Evolutionary conservation across 495 filamentous ascomycete genomes (phyloP), one percentile per base, ranked within the genome.

Genomic region (Pseudomonodictys pantanalensis): DNA sequence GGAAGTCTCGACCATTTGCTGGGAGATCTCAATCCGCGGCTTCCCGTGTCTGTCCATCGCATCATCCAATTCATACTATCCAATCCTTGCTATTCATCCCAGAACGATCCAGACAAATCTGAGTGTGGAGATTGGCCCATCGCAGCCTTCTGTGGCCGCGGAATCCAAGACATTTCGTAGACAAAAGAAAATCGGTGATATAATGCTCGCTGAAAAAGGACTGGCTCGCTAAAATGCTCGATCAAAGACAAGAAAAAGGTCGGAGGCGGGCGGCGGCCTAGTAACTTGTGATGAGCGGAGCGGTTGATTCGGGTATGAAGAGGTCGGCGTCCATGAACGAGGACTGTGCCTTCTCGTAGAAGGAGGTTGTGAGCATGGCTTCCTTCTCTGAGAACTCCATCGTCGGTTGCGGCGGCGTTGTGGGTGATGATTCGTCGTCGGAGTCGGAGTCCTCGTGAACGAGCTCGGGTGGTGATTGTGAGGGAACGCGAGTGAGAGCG

Each of bases 391-490:
- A 78, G 69, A 92, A 89, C 33, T 84, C 76, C 55, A 86, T 72
- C 1, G 83, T 78, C 3, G 75, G 72, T 65, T 80, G 74, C 52
- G 86, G 87, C 45, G 92, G 92, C 52, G 92, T 95, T n/a, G 88
- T 85, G 29, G 92, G 91, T 79, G 89, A 88, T 30, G 83, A 78
- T 52, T 88, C 86, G 57, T 88, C 85, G 44, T 89, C 86, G 0
- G 86, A 89, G 63, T 88, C 86, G n/a, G n/a, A n/a, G 61, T 86
- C 83, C 65, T 88, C 81, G 68, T 81, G 78, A 28, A 88, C 79
- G 63, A 96, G 83, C 74, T 92, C 91, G 32, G 91, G 90, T 63
- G 89, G 86, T 49, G 84, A 81, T 67, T 84, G 80, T 69, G 84
- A 81, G 59, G 88, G 84, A 4, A 64, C 52, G 48, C 87, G 85